Base-by-base conservation (phyloP, 2,329 filamentous ascomycete species). In the Gnomoniopsis sp. region DNA sequence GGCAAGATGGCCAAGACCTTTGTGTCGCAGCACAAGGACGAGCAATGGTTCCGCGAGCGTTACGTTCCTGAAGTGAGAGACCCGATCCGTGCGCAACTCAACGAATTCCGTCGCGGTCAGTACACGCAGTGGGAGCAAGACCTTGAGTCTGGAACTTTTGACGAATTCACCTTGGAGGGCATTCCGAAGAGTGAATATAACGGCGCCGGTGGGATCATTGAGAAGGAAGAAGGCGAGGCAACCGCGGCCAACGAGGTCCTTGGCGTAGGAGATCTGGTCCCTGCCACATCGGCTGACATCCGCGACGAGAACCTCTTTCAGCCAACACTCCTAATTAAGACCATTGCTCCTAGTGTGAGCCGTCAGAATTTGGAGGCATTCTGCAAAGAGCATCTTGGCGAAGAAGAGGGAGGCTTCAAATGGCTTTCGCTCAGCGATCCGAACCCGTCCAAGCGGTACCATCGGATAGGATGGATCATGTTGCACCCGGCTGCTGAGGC, bases 381-480 rank as follows among this genome's bases (percentile, higher is more conserved):
- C 68, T 96, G 93, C 75, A 95, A 92, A 70, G 93, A 97, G 72
- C 89, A 97, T 70, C 83, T 98, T 3, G 93, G 93, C 15, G 93
- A 97, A 68, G 88, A 88, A 49, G 88, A 95, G 64, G 93, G 93
- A 54, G 93, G 93, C 2, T 97, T 95, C 77, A 96, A 93, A 70
- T 98, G 93, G 87, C 80, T 99, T 6, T 98, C 93, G 36, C 82
- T 99, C 52, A 97, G 93, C 65, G 95, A 99, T 68, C 95, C 95
- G 0, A 99, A 99, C 69, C 95, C 95, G 1, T 89, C 91, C 68
- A 99, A 99, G 77, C 89, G 96, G 63, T 99, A 93, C 69, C 95
- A 99, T 71, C 88, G 95, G 22, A 98, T 99, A 73, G 95, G 95
- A 22, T 99, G 96, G 93, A 96, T 99, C 61, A 95, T 98, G 83